Conservation (phyloP, 2,329 filamentous ascomycete species). For the Arthrobotrys pseudoclavata region DNA sequence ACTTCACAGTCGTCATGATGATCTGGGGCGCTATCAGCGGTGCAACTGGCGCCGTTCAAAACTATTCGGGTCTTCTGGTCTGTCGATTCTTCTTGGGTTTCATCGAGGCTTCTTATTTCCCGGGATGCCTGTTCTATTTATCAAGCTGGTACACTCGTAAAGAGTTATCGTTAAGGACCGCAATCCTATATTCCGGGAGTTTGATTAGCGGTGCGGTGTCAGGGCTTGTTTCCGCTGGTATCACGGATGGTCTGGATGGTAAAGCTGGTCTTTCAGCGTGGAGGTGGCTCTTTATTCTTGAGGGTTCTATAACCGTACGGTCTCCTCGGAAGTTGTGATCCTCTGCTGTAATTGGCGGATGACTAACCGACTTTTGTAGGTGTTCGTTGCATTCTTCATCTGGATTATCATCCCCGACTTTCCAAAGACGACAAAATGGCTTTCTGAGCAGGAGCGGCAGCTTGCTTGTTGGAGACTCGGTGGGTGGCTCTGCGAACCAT, state of each 20-base stretch:
- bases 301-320: conserved; percentile 73
- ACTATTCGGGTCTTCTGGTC: conserved; percentile 71
- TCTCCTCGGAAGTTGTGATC: neutral
- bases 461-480: conserved; percentile 73
- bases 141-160: conserved; percentile 76
- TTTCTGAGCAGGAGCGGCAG: conserved; percentile 72
- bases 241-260: conserved; percentile 76
- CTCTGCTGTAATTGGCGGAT: neutral
- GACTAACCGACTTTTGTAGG: conserved; percentile 48
- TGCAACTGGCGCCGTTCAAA: conserved; percentile 70
- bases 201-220: conserved; percentile 80
- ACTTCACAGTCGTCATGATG: conserved; percentile 71
- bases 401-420: conserved; percentile 77
- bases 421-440: conserved; percentile 73
- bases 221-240: conserved; percentile 75
- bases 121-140: conserved; percentile 75
- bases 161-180: conserved; percentile 76
- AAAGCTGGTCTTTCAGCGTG: conserved; percentile 73
- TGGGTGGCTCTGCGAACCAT: neutral
- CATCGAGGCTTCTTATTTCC: conserved; percentile 75
- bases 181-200: conserved; percentile 77
- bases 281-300: conserved; percentile 79
- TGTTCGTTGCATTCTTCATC: conserved; percentile 72
- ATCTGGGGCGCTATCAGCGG: conserved; percentile 75
- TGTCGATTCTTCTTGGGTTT: conserved; percentile 74